Conservation (phyloP, 257 asterid species). For the Nicotiana sylvestris region DNA sequence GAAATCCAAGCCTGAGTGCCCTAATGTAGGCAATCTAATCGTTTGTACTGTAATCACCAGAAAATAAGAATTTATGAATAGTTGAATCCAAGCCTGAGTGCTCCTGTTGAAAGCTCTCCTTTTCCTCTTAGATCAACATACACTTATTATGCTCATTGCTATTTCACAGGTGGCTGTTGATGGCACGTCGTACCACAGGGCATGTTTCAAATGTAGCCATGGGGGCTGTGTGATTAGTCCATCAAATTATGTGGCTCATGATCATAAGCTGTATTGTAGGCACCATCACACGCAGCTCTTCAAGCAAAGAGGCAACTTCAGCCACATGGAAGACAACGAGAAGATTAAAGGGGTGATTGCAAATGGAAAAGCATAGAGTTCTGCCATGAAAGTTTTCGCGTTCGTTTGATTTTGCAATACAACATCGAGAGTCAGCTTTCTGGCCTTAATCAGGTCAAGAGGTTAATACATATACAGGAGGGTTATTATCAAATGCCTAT, state of each 20-base stretch:
- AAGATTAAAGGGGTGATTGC: slow-evolving; percentile 26
- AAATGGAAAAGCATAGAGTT: slow-evolving; percentile 23
- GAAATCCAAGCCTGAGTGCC: neutral
- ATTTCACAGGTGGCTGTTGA: slow-evolving; percentile 64
- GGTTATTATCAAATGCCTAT: neutral
- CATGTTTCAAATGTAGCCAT: slow-evolving; percentile 74
- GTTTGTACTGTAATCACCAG: neutral
- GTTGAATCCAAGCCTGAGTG: neutral
- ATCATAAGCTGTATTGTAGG: slow-evolving; percentile 64
- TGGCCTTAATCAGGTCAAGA: slow-evolving; percentile 2
- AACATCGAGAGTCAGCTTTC: neutral
- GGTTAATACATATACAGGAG: neutral
- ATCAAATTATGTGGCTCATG: slow-evolving; percentile 69
- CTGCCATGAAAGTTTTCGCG: neutral
- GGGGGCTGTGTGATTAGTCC: slow-evolving; percentile 83
- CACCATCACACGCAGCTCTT: slow-evolving; percentile 80
- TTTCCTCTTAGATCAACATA: neutral
- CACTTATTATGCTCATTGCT: neutral
- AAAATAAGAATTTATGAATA: neutral
- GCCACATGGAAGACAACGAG: slow-evolving; percentile 46
- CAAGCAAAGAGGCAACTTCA: slow-evolving; percentile 77
- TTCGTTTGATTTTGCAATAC: neutral
- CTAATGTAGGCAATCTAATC: neutral
- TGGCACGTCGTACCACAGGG: slow-evolving; percentile 59
- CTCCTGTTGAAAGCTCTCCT: neutral